Evolutionary conservation across 495 filamentous ascomycete species (phyloP).

Genomic region (Penicillium ochrochloron): DNA sequence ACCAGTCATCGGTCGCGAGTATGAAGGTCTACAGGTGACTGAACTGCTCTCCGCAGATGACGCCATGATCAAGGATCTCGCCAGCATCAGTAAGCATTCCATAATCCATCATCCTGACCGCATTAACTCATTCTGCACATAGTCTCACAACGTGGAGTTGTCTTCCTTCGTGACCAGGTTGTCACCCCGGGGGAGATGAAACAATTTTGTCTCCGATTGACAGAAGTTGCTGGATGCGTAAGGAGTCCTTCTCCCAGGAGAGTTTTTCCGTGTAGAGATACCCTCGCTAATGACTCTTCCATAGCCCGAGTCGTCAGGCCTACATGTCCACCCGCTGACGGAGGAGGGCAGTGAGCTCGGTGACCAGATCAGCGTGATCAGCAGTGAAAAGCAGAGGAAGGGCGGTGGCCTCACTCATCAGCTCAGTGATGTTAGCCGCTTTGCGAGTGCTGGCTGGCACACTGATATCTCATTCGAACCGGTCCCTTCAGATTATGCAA

Average conservation of each 20-base stretch:
- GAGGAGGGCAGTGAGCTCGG: conserved; percentile 10
- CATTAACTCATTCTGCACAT: not conserved
- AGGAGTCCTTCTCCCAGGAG: not conserved
- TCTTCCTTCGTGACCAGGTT: conserved; percentile 8
- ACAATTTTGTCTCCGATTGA: not conserved
- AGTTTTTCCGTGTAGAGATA: not conserved
- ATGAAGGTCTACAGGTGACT: conserved; percentile 4
- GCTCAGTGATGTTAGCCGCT: conserved; percentile 6
- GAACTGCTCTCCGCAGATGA: conserved; percentile 5
- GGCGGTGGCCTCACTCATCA: conserved; percentile 8
- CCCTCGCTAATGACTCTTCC: not conserved
- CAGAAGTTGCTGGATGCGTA: conserved; percentile 5
- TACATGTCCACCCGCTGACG: conserved; percentile 3
- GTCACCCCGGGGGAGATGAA: conserved; percentile 2
- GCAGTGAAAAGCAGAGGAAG: conserved; percentile 9
- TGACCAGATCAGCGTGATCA: conserved; percentile 10
- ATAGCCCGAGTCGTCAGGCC: conserved; percentile 9
- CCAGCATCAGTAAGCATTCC: conserved; percentile 2
- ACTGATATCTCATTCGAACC: conserved; percentile 5
- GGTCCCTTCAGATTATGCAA: conserved; percentile 6
- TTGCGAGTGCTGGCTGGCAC: conserved; percentile 9
- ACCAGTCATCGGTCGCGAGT: conserved; percentile 3
- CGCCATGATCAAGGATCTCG: conserved; percentile 3
- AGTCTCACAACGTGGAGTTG: conserved; percentile 7
- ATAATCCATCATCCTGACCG: not conserved